Evolutionary conservation across 73 alveolate species (phyloP).

Genomic region (Stentor coeruleus): DNA sequence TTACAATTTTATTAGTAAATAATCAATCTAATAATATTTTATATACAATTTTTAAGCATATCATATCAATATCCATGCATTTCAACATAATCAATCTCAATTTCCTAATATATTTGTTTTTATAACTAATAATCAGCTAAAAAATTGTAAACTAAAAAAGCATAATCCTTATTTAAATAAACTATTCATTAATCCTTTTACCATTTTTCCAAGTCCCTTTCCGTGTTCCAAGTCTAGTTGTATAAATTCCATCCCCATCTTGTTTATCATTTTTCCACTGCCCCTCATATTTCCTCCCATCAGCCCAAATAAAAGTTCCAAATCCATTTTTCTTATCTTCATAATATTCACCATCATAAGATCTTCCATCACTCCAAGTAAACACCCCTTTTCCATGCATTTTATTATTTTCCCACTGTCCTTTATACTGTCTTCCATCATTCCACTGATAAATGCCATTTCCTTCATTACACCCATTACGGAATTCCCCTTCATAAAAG

Average conservation of each 20-base stretch:
- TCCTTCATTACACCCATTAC: conserved; percentile 35
- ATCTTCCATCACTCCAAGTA: conserved; percentile 35
- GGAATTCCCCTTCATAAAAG: conserved; percentile 34
- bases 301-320: conserved; percentile 16
- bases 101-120: too few relatives aligned
- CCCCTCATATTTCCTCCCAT: conserved; percentile 14
- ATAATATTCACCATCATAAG: background rate
- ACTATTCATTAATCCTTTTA: background rate
- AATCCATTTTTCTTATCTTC: background rate
- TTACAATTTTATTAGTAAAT: too few relatives aligned
- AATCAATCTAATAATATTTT: too few relatives aligned
- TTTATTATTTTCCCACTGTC: conserved; percentile 36
- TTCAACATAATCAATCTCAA: too few relatives aligned
- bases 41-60: too few relatives aligned
- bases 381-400: conserved; percentile 45
- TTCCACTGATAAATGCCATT: conserved; percentile 36
- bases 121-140: too few relatives aligned
- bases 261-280: conserved; percentile 8
- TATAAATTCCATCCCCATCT: conserved; percentile 8
- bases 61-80: too few relatives aligned
- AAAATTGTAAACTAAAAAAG: too few relatives aligned
- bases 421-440: conserved; percentile 43
- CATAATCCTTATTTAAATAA: too few relatives aligned
- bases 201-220: background rate
- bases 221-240: background rate